Conservation (phyloP, 306 rosid genomes). For the Vachellia collinsii region DNA sequence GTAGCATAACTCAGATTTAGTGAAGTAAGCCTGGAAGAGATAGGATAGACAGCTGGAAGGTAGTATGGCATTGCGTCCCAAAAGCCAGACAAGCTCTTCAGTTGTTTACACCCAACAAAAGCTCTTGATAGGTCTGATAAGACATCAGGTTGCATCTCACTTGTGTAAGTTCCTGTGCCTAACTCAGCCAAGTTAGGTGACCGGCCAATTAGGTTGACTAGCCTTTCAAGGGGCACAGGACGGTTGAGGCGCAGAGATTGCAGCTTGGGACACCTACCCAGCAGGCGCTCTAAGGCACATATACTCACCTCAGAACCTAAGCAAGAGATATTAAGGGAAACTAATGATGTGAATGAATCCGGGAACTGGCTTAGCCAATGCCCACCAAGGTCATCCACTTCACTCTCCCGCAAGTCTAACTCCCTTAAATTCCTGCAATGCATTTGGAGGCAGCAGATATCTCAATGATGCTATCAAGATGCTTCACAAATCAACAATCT, state of each 20-base stretch:
- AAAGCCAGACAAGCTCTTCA: slow-evolving; percentile 77
- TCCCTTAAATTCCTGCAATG: slow-evolving; percentile 81
- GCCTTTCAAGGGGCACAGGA: slow-evolving; percentile 75
- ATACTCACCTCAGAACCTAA: slow-evolving; percentile 79
- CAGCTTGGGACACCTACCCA: slow-evolving; percentile 77
- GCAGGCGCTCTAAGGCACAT: slow-evolving; percentile 83
- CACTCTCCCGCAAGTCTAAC: slow-evolving; percentile 90
- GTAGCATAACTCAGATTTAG: slow-evolving; percentile 79
- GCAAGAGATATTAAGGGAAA: slow-evolving; percentile 84
- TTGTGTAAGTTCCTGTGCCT: slow-evolving; percentile 76
- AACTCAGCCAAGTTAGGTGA: slow-evolving; percentile 83
- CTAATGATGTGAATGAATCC: slow-evolving; percentile 82
- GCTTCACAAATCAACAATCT: not conserved
- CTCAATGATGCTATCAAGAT: slow-evolving; percentile 18
- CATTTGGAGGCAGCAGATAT: slow-evolving; percentile 24
- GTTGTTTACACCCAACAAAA: slow-evolving; percentile 61
- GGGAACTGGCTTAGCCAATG: slow-evolving; percentile 97
- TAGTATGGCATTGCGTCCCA: slow-evolving; percentile 87
- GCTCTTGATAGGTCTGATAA: slow-evolving; percentile 58
- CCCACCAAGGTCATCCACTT: slow-evolving; percentile 85
- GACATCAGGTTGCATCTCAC: slow-evolving; percentile 73
- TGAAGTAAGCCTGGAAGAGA: slow-evolving; percentile 69
- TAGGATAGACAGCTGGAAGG: slow-evolving; percentile 73
- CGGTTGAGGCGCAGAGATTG: slow-evolving; percentile 86
- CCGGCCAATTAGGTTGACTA: slow-evolving; percentile 60